These are phyloP conservation scores for Malassezia caprae DNA, from an alignment of 1,284 basidiomycete genomes.

Conservation along the genomic window DNA sequence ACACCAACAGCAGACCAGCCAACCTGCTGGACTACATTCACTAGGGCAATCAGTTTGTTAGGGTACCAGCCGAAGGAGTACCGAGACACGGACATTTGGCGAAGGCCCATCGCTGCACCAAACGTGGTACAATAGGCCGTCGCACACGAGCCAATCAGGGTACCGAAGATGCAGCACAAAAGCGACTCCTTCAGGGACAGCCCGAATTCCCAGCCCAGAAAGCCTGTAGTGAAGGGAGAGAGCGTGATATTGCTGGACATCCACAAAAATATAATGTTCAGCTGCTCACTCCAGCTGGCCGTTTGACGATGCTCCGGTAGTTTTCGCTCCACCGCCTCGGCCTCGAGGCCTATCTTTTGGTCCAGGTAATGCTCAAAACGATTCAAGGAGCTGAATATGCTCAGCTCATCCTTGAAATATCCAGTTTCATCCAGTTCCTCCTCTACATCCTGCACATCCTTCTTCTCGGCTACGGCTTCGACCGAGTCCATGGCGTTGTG, in stretches of 20 bases:
- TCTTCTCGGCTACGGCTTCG: neutral
- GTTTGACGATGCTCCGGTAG: neutral
- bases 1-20: neutral
- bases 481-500: neutral
- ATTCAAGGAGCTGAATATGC: neutral
- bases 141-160: neutral
- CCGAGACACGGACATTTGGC: conserved; percentile 2
- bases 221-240: neutral
- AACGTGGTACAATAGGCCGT: neutral
- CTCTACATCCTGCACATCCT: neutral
- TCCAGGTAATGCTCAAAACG: neutral
- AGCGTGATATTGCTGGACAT: neutral
- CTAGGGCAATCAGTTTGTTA: neutral
- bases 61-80: conserved; percentile 1
- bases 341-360: neutral
- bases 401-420: neutral
- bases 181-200: neutral
- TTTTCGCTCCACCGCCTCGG: neutral
- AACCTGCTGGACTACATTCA: neutral
- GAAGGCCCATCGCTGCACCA: neutral
- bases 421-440: neutral
- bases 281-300: neutral
- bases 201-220: neutral
- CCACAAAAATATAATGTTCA: neutral
- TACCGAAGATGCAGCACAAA: neutral